Evolutionary conservation across 108 stramenopile species (phyloP), one percentile per base, ranked within the genome.

Genomic region (Asterionellopsis glacialis): DNA sequence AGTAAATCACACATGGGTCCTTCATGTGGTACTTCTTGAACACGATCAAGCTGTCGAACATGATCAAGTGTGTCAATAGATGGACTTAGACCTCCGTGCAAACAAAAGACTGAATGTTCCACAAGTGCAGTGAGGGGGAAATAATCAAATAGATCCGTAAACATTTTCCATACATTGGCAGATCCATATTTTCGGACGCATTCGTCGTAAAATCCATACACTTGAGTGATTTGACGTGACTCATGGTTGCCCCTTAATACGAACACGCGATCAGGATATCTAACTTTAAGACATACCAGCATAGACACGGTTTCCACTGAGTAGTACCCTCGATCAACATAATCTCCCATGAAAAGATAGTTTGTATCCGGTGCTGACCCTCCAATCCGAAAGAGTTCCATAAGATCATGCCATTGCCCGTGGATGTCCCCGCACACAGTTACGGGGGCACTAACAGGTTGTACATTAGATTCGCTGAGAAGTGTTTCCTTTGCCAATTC

Each of bases 161-260:
- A 98, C 51, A 93, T 72, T 65, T 97, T 96, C 97, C 97, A 99
- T 33, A 99, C 95, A 52, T 94, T 97, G 25, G 93, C 96, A 54
- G 75, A 84, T 19, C 97, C 98, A 62, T 98, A 99, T 72, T 98
- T 98, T 57, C 97, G 78, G 10, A 97, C 84, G 70, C 97, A 98
- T 79, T 99, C 98, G 59, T 98, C 98, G 68, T 97, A 98, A 73
- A 99, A 99, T 19, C 98, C 98, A 69, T 99, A 99, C 38, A 98
- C 93, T 73, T 96, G 93, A 11, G 95, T 98, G 58, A 97, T 93
- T 77, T 96, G 93, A 15, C 90, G 71, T 19, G 80, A 84, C 72
- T 94, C 94, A 63, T 94, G 91, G 65, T 94, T 95, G 10, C 94
- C 98, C 51, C 98, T 82, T 13, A 98, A 73, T 58, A 99, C 85